Evolutionary conservation across 225 moss, liverwort and hornwort genomes (phyloP), one percentile per base, ranked within the genome.

Genomic region (Anthoceros angustus): DNA sequence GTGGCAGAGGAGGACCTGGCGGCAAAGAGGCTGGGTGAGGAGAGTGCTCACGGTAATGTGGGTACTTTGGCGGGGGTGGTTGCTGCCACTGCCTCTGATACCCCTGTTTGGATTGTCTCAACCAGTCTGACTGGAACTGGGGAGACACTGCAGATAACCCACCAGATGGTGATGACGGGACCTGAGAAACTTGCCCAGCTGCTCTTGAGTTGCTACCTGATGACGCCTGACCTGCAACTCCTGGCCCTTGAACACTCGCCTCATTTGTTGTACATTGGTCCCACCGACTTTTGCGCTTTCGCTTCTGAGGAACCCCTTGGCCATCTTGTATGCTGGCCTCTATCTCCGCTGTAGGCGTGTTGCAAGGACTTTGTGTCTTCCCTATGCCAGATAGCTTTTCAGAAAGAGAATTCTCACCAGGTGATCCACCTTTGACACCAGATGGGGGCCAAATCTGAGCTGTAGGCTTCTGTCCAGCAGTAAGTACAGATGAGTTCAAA

Each of bases 261-360:
- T 5, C 62, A 24, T 69, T 2, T 39, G 68, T 70, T 62, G 69
- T 70, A 26, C 69, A 75, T 8, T 78, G 74, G 68, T 82, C 81
- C 81, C 81, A 82, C 50, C 81, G 75, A 67, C 81, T 82, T n/a
- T 78, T 78, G 48, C 81, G 63, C 71, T 81, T 81, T 50, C 80
- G 80, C 70, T 70, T 78, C 14, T 15, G 55, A 55, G 55, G 12
- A 18, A 55, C 10, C 55, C n/a, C n/a, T 23, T 23, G n/a, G 12
- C 23, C 55, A 18, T 55, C 16, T 18, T 55, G 18, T 23, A 55
- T 7, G 5, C 0, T 15, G 16, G 16, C 55, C 18, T 55, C 55
- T 23, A 18, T 18, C 55, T 55, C 55, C 55, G 18, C 14, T 20
- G 45, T 11, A 46, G 55, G 7, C 23, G n/a, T 23, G 7, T 55